These are phyloP conservation scores for Aspergillus nanangensis DNA, from an alignment of 495 filamentous ascomycete species.

Conservation along the genomic window DNA sequence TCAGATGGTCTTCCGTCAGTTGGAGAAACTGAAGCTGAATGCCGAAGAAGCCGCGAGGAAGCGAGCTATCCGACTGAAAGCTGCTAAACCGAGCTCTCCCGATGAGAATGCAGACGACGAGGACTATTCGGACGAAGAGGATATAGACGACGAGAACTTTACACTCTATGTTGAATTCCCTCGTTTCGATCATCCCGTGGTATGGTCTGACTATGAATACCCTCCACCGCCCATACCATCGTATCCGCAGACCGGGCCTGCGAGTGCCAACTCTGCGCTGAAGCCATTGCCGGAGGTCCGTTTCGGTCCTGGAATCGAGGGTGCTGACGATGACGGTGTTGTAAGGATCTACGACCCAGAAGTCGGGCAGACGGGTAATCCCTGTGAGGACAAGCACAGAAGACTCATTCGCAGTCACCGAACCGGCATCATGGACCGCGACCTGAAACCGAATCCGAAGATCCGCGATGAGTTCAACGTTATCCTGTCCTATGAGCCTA, in stretches of 20 bases:
- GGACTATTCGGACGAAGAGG: slow-evolving; percentile 39
- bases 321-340: slow-evolving; percentile 47
- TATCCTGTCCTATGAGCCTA: slow-evolving; percentile 90
- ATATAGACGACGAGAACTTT: slow-evolving; percentile 55
- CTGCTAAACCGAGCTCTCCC: slow-evolving; percentile 21
- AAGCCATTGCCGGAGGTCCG: slow-evolving; percentile 80
- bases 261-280: slow-evolving; percentile 60
- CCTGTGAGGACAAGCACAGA: slow-evolving; percentile 92
- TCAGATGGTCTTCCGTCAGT: slow-evolving; percentile 79
- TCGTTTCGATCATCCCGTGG: slow-evolving; percentile 91
- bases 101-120: slow-evolving; percentile 9
- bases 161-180: slow-evolving; percentile 86
- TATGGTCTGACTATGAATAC: slow-evolving; percentile 94
- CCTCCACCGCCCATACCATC: slow-evolving; percentile 74
- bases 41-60: slow-evolving; percentile 43
- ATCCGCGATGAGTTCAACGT: slow-evolving; percentile 87
- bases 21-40: slow-evolving; percentile 69
- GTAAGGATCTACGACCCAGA: slow-evolving; percentile 93
- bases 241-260: slow-evolving; percentile 55
- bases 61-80: slow-evolving; percentile 26
- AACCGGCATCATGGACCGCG: slow-evolving; percentile 87
- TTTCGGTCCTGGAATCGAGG: slow-evolving; percentile 77
- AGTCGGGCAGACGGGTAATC: slow-evolving; percentile 81
- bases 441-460: slow-evolving; percentile 94
- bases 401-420: slow-evolving; percentile 86